Evolutionary conservation across 2,329 filamentous ascomycete species (phyloP), one percentile per base, ranked within the genome.

Genomic region (Microsporum canis): DNA sequence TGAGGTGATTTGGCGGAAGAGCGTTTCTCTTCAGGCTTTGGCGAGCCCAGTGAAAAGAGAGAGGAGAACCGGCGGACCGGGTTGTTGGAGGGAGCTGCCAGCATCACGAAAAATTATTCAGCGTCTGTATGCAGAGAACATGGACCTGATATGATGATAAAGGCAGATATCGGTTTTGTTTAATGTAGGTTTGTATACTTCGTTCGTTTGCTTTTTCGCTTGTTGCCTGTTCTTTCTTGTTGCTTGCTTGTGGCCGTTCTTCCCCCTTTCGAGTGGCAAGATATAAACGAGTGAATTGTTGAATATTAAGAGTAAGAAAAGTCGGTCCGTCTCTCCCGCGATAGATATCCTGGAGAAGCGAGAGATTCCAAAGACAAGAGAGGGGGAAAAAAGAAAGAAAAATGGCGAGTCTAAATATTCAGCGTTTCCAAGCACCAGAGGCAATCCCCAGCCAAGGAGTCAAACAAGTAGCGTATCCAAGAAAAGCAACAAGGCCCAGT

Each of bases 61-160:
- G 76, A 78, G 8, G 76, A 77, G 61, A 78, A 75, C 62, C 75
- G 75, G 68, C 73, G 76, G 61, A 73, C 75, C 61, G 74, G 38
- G 7, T 38, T 74, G 66, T 75, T 76, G 61, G 71, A 70, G 58
- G 73, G 74, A 68, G 74, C 71, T 31, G 73, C 75, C 66, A 76
- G 49, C 63, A 64, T 65, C 2, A 33, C 39, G 49, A 53, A 29
- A 12, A 27, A 34, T 31, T 6, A 33, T 43, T 53, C 49, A 34
- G 27, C 17, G 49, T 33, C 29, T 5, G 27, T 7, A 29, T 33
- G 49, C 31, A 53, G 49, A 17, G 27, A 17, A 34, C 49, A 53
- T 53, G 29, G 49, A 31, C 49, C 6, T 31, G 29, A 17, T 33
- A n/a, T 10, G 12, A n/a, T 51, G 23, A 7, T 17, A 29, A 53